These are phyloP conservation scores for Prunus mongolica DNA, from an alignment of 306 rosid genomes.

Conservation along the genomic window DNA sequence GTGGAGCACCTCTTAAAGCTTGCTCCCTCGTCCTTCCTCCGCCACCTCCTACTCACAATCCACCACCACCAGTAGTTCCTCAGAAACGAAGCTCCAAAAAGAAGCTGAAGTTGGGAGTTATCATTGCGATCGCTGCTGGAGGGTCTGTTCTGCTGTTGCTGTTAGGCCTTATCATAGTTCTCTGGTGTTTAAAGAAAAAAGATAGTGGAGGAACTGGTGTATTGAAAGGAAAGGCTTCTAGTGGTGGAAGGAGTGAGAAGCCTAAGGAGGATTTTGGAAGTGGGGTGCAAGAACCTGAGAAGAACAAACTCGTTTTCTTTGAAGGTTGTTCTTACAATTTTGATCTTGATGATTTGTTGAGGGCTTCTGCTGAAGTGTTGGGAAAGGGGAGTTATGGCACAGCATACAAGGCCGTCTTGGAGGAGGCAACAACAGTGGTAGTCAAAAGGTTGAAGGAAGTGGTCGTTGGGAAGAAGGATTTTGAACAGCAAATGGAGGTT, in stretches of 20 bases:
- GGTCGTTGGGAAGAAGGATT: slow-evolving; percentile 71
- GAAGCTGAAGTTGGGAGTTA: slow-evolving; percentile 53
- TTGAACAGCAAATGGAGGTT: slow-evolving; percentile 79
- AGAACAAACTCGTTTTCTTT: slow-evolving; percentile 79
- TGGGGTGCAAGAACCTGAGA: slow-evolving; percentile 87
- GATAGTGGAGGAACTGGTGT: slow-evolving; percentile 26
- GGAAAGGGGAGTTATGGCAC: slow-evolving; percentile 92
- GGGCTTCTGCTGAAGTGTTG: slow-evolving; percentile 87
- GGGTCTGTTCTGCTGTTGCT: slow-evolving; percentile 53
- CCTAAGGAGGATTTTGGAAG: slow-evolving; percentile 87
- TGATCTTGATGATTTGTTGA: slow-evolving; percentile 80
- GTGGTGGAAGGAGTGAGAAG: slow-evolving; percentile 73
- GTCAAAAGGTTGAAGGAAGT: slow-evolving; percentile 90
- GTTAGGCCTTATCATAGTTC: slow-evolving; percentile 46
- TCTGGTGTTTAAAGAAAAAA: slow-evolving; percentile 60
- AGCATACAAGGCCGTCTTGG: slow-evolving; percentile 79
- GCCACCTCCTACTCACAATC: slow-evolving; percentile 42
- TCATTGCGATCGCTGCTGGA: slow-evolving; percentile 82
- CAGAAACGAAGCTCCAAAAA: slow-evolving; percentile 38
- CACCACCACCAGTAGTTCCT: slow-evolving; percentile 37
- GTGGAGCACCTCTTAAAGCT: slow-evolving; percentile 70
- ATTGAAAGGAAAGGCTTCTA: slow-evolving; percentile 55
- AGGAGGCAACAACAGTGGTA: slow-evolving; percentile 76
- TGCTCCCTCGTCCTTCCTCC: slow-evolving; percentile 48
- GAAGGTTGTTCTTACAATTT: slow-evolving; percentile 85